Evolutionary conservation across 345 rosid genomes (phyloP), one percentile per base, ranked within the genome.

Genomic region (Cochlearia excelsa): DNA sequence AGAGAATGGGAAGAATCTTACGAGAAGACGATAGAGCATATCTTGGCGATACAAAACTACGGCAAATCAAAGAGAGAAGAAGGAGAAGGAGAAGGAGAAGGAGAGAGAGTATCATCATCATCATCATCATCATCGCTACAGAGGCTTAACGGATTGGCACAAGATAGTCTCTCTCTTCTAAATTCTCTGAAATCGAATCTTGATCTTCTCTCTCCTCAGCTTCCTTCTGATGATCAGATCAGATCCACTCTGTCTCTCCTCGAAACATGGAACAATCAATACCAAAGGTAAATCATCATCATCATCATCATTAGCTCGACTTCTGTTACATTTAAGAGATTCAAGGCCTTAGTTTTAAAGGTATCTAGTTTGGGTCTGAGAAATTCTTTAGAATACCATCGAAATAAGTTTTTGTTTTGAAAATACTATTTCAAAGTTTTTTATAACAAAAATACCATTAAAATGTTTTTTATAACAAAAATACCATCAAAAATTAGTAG

Each of bases 191-290:
- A 79, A 48, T 88, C 83, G 69, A 80, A 82, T 64, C 79, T 92
- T 1, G 97, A 92, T 79, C 93, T 88, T 33, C 90, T 88, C 3
- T 80, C 95, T 0, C 95, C 97, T 0, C 97, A 92, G 75, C 83
- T 92, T 27, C 91, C 89, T 26, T 66, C 82, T 39, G 70, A 73
- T 26, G 83, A 83, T 7, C 81, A 78, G 65, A 65, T 70, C 41
- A 76, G 81, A 30, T 80, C 90, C 4, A 80, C 95, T 8, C 80
- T 77, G 54, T 50, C 75, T 0, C 26, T 92, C 47, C 95, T 88
- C 8, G 80, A 84, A 37, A 78, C 93, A 0, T 92, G 98, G 96
- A 82, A 76, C 59, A 77, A 40, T 34, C 79, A 79, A 61, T 73
- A 47, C 67, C 86, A 82, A 5, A 77, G 71, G 98, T 92, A 33